Evolutionary conservation across 257 asterid genomes (phyloP), one percentile per base, ranked within the genome.

Genomic region (Forsythia viridissima): DNA sequence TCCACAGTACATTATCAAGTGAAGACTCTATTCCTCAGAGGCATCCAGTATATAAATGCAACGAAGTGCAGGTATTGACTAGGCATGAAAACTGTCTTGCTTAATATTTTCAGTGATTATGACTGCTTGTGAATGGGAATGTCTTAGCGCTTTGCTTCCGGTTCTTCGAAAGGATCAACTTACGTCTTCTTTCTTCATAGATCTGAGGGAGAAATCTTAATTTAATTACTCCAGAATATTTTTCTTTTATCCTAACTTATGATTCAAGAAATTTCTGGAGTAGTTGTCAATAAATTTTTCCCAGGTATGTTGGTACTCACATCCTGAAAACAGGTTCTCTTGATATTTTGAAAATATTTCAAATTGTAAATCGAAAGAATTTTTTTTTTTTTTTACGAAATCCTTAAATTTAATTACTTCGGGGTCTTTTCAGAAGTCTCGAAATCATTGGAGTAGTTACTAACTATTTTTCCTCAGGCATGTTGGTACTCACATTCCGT

Each of bases 21-120:
- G 89, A 89, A 82, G 82, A 81, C 69, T 59, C 83, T 74, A 67
- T 72, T 84, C 87, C 91, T 76, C 93, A 90, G 66, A 90, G 81
- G 82, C 93, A 85, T 68, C 98, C 97, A 37, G 90, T 88, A 16
- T 86, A 94, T 71, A 91, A 87, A 86, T 94, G 96, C 90, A 92
- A 74, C n/a, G 97, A 88, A 83, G 84, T 77, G 79, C 97, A 92
- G 97, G 98, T 94, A 80, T 72, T 52, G 20, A 68, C 30, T 41
- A 44, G 18, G 68, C 10, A 69, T 59, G 37, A 9, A 43, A 40
- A 42, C 42, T 46, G 73, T 55, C 67, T 59, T 3, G 34, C 36
- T 40, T 34, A 8, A 36, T 70, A 57, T 46, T 44, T 76, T 70
- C 41, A 51, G 73, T 36, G 71, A 6, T 30, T 70, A 82, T 8